Evolutionary conservation across 495 filamentous ascomycete species (phyloP), one percentile per base, ranked within the genome.

Genomic region (Neurospora africana): DNA sequence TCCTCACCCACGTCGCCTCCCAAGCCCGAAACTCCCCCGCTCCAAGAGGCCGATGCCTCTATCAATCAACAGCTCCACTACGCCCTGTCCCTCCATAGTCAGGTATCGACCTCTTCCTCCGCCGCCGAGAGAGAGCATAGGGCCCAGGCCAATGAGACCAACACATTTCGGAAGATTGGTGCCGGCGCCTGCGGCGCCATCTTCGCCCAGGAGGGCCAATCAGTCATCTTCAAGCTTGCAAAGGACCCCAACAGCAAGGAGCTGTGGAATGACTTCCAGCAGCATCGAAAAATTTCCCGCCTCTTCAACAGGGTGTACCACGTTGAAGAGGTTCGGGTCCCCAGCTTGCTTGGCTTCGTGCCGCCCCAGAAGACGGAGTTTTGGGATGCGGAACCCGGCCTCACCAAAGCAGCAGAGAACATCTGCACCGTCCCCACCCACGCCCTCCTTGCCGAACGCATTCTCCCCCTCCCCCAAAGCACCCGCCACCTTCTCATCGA

Each of bases 121-220:
- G 35, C 35, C 6, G 35, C 35, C 6, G 35, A 36, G 7, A 36
- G 35, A 1, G 35, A 36, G 6, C 35, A 36, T 1, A 7, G 35
- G 35, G 35, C 35, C 35, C 35, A 36, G 53, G 0, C 53, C 2
- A 17, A 15, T 2, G 27, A 61, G 35, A 7, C 7, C 15, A 0
- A 5, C 1, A 6, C 19, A 7, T 27, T 15, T 10, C 72, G 41
- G 1, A 77, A 77, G n/a, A 75, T 75, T 19, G 75, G 75, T 5
- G 74, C 74, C 3, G 74, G 74, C 7, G 72, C 74, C n/a, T 77
- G 75, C 30, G 75, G 74, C 23, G 72, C 70, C 33, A 61, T 77
- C 43, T 76, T 72, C 30, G 47, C 43, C 1, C 41, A 71, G 15
- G 72, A 69, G 15, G 65, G 43, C 27, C 27, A 0, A 37, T 73